phyloP scores from a whole-genome alignment of 139 green algal species.

The Ettlia oleoabundans region DNA sequence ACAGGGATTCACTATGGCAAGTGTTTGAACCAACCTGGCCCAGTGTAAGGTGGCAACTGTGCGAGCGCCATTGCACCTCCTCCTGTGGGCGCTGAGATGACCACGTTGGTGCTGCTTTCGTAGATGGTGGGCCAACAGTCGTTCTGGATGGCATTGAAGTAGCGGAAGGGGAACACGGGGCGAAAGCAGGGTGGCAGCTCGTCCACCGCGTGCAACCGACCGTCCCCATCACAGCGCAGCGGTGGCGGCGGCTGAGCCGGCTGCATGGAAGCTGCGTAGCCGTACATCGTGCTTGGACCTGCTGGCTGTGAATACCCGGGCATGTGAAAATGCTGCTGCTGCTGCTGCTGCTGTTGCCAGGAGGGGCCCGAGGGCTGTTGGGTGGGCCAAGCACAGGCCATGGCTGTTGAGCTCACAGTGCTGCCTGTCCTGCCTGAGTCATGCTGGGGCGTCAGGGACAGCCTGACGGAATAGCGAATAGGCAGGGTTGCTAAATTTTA shows the following conservation, averaged over 20 bases:
- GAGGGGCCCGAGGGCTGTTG: too few relatives aligned
- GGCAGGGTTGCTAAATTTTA: too few relatives aligned
- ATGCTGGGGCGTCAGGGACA: too few relatives aligned
- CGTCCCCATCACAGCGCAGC: neutral
- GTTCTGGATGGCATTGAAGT: constrained; percentile 95
- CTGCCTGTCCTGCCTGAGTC: too few relatives aligned
- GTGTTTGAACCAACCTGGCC: neutral
- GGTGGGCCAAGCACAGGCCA: too few relatives aligned
- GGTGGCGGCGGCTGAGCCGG: neutral
- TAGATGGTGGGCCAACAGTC: constrained; percentile 82
- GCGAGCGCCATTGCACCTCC: constrained; percentile 9
- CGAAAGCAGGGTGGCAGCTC: constrained; percentile 65
- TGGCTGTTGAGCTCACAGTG: too few relatives aligned
- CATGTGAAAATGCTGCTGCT: neutral
- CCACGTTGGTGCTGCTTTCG: constrained; percentile 68
- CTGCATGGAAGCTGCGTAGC: neutral
- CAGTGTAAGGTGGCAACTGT: neutral
- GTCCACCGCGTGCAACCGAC: constrained; percentile 35
- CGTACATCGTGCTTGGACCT: neutral
- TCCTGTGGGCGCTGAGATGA: constrained; percentile 85
- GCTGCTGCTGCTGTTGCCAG: neutral
- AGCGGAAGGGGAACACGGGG: constrained; percentile 63
- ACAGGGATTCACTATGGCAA: neutral
- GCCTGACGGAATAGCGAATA: too few relatives aligned
- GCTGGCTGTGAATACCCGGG: neutral